phyloP scores from a whole-genome alignment of 257 asterid species.

The Misopates orontium region DNA sequence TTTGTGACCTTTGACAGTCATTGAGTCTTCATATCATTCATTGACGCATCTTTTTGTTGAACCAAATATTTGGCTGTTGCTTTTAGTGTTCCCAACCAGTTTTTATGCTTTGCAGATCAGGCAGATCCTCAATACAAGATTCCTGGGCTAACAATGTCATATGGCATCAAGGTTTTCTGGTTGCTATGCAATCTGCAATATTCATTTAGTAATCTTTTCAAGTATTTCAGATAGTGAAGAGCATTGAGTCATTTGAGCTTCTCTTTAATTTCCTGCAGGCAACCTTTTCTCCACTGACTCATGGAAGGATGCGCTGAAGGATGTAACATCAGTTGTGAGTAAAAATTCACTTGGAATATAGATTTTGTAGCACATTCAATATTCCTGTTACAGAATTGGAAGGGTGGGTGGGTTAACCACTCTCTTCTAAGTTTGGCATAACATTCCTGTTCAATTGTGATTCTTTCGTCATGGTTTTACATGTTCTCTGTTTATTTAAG shows the following conservation, averaged over 20 bases:
- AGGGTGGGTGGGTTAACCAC: no score
- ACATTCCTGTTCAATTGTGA: no score
- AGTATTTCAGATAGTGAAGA: constrained; percentile 5
- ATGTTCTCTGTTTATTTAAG: no score
- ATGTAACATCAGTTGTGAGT: constrained; percentile 92
- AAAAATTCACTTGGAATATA: constrained; percentile 22
- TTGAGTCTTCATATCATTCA: no score
- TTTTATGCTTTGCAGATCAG: constrained; percentile 61
- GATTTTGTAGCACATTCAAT: neutral
- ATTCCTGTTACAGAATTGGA: no score
- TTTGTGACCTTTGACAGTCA: no score
- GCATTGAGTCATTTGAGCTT: constrained; percentile 25
- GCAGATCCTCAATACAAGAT: constrained; percentile 73
- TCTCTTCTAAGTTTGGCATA: no score
- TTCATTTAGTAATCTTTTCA: constrained; percentile 17
- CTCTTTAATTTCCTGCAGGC: constrained; percentile 49
- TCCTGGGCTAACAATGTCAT: constrained; percentile 73
- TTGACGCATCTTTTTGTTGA: constrained; percentile 6
- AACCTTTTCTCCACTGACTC: constrained; percentile 75
- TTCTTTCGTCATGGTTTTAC: no score
- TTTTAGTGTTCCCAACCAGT: constrained; percentile 17
- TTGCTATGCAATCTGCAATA: constrained; percentile 25
- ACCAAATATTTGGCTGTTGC: constrained; percentile 15
- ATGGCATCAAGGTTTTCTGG: constrained; percentile 85
- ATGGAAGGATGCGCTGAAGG: constrained; percentile 89